These are phyloP conservation scores for Prunus davidiana DNA, from an alignment of 306 rosid genomes.

Conservation along the genomic window DNA sequence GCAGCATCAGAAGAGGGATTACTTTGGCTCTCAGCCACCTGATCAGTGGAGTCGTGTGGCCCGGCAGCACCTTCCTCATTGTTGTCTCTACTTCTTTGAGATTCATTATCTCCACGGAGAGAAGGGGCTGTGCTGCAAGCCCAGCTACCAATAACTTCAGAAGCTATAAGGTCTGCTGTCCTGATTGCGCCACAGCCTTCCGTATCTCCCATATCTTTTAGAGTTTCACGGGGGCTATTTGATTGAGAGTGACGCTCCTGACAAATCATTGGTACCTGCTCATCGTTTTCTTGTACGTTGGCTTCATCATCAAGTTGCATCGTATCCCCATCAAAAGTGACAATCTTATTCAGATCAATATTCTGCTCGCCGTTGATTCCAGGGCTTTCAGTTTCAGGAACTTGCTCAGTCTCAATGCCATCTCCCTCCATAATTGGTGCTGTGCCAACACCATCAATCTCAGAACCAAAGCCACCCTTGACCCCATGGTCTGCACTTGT, in stretches of 20 bases:
- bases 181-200: slow-evolving; percentile 56
- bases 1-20: slow-evolving; percentile 35
- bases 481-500: slow-evolving; percentile 58
- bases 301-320: slow-evolving; percentile 73
- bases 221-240: slow-evolving; percentile 41
- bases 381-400: slow-evolving; percentile 78
- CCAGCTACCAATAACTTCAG: slow-evolving; percentile 95
- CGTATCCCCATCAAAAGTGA: slow-evolving; percentile 55
- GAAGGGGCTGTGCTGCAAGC: slow-evolving; percentile 87
- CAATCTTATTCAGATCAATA: slow-evolving; percentile 50
- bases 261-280: slow-evolving; percentile 41
- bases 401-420: slow-evolving; percentile 55
- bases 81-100: slow-evolving; percentile 49
- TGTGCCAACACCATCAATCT: slow-evolving; percentile 57
- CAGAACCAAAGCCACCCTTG: slow-evolving; percentile 73
- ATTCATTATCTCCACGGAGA: slow-evolving; percentile 61
- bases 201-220: slow-evolving; percentile 54
- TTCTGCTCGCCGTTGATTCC: slow-evolving; percentile 43
- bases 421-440: slow-evolving; percentile 58
- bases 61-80: slow-evolving; percentile 44
- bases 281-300: slow-evolving; percentile 53
- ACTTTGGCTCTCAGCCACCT: slow-evolving; percentile 66
- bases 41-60: slow-evolving; percentile 45
- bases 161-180: slow-evolving; percentile 79
- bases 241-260: slow-evolving; percentile 47